phyloP scores from a whole-genome alignment of 1,139 yeast genomes.

The Barnettozyma hawaiiensis region DNA sequence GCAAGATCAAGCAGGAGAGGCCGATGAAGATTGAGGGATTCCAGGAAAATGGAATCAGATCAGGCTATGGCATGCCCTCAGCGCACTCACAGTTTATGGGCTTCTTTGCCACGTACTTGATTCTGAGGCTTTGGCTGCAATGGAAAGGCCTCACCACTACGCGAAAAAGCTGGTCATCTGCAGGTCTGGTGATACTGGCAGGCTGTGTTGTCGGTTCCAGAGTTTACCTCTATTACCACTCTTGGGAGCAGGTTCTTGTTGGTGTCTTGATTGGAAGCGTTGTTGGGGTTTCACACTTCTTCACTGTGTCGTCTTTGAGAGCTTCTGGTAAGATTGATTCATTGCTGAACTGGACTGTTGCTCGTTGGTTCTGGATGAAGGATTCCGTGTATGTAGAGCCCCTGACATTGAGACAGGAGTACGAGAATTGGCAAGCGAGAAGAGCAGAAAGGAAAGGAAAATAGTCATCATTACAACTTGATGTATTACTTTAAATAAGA shows the following conservation, averaged over 20 bases:
- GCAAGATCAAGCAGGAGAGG: constrained; percentile 61
- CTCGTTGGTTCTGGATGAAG: constrained; percentile 44
- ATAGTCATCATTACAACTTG: neutral
- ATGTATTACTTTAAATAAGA: neutral
- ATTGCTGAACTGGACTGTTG: constrained; percentile 46
- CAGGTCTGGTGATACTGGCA: constrained; percentile 29
- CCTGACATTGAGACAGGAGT: constrained; percentile 29
- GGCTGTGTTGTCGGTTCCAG: constrained; percentile 64
- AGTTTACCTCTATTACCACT: constrained; percentile 74
- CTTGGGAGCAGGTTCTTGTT: constrained; percentile 62
- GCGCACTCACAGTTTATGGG: constrained; percentile 98
- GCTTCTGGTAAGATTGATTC: constrained; percentile 58
- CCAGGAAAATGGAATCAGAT: constrained; percentile 38
- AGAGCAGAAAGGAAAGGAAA: constrained; percentile 5
- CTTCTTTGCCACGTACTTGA: constrained; percentile 62
- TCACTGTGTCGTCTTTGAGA: constrained; percentile 45
- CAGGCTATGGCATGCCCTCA: constrained; percentile 93
- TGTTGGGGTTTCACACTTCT: constrained; percentile 58
- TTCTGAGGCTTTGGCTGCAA: constrained; percentile 42
- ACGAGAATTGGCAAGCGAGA: constrained; percentile 27
- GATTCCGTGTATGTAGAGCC: constrained; percentile 48
- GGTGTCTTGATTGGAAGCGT: constrained; percentile 43
- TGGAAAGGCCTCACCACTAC: constrained; percentile 32
- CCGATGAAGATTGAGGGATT: constrained; percentile 57
- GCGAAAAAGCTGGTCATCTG: constrained; percentile 28